Evolutionary conservation across 1,139 yeast genomes (phyloP).

Genomic region (Hansenula lynferdii): DNA sequence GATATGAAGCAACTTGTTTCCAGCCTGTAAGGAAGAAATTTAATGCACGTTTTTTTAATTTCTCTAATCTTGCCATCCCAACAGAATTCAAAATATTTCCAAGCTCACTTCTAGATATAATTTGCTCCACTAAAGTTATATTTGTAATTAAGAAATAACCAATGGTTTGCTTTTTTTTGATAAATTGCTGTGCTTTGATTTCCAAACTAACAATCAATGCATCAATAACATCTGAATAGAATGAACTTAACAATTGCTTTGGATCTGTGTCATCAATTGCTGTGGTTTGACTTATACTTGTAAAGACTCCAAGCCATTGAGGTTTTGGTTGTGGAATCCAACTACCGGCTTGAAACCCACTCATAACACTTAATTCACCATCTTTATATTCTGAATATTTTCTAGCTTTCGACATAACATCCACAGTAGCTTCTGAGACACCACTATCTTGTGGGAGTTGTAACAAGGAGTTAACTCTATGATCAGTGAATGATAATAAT

Average conservation of each 20-base stretch:
- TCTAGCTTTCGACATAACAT: slow-evolving; percentile 57
- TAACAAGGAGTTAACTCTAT: slow-evolving; percentile 39
- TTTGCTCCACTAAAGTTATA: slow-evolving; percentile 68
- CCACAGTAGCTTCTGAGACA: slow-evolving; percentile 67
- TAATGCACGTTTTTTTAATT: slow-evolving; percentile 68
- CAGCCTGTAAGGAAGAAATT: slow-evolving; percentile 79
- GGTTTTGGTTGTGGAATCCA: slow-evolving; percentile 68
- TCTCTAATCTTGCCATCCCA: slow-evolving; percentile 64
- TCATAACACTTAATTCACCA: slow-evolving; percentile 50
- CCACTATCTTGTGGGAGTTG: slow-evolving; percentile 56
- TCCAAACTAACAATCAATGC: slow-evolving; percentile 60
- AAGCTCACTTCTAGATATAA: slow-evolving; percentile 57
- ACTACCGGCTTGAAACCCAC: slow-evolving; percentile 47
- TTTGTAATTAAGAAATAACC: slow-evolving; percentile 76
- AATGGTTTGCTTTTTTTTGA: slow-evolving; percentile 32
- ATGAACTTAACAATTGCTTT: slow-evolving; percentile 53
- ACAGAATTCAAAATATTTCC: slow-evolving; percentile 52
- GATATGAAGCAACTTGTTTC: slow-evolving; percentile 71
- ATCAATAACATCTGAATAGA: slow-evolving; percentile 71
- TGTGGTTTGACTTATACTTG: slow-evolving; percentile 33
- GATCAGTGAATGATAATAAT: slow-evolving; percentile 50
- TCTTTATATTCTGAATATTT: slow-evolving; percentile 59
- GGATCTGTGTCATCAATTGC: slow-evolving; percentile 37
- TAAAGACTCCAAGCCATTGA: slow-evolving; percentile 43
- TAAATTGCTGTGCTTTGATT: slow-evolving; percentile 46